Evolutionary conservation across 2,329 filamentous ascomycete species (phyloP).

Genomic region (Pezicula rhizophila): DNA sequence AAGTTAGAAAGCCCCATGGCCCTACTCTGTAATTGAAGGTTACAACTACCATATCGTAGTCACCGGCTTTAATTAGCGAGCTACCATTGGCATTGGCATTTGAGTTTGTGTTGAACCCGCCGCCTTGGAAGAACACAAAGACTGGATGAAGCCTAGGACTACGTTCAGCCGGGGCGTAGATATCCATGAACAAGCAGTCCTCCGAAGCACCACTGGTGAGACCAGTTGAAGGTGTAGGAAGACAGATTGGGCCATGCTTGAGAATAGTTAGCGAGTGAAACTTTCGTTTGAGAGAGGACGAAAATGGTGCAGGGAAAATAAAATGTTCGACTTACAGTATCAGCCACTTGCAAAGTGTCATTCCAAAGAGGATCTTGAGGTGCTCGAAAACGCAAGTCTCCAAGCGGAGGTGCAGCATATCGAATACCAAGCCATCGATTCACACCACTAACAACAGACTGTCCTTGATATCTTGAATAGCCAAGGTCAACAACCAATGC

Average conservation of each 20-base stretch:
- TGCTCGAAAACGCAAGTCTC: conserved; percentile 58
- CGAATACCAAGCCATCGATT: conserved; percentile 70
- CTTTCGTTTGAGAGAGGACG: neutral
- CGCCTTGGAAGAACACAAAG: conserved; percentile 52
- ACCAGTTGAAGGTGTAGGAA: conserved; percentile 17
- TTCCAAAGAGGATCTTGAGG: conserved; percentile 53
- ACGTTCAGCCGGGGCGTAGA: conserved; percentile 52
- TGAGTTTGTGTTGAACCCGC: conserved; percentile 49
- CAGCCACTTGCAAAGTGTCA: conserved; percentile 16
- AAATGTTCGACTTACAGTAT: conserved; percentile 15
- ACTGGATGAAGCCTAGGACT: conserved; percentile 48
- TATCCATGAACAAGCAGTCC: conserved; percentile 65
- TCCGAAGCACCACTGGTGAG: conserved; percentile 39
- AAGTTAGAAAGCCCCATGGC: conserved; percentile 64
- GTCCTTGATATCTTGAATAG: conserved; percentile 62
- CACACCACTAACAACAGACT: conserved; percentile 47
- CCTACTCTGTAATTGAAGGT: conserved; percentile 74
- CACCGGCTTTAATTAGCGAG: conserved; percentile 52
- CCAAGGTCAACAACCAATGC: conserved; percentile 45
- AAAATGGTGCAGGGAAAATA: neutral
- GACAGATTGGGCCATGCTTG: conserved; percentile 21
- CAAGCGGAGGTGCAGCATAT: conserved; percentile 65
- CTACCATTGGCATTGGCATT: conserved; percentile 52
- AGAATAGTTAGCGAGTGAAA: neutral
- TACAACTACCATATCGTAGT: conserved; percentile 60